Evolutionary conservation across 495 filamentous ascomycete species (phyloP), one percentile per base, ranked within the genome.

Genomic region (Paragyromitra xinjiangensis): DNA sequence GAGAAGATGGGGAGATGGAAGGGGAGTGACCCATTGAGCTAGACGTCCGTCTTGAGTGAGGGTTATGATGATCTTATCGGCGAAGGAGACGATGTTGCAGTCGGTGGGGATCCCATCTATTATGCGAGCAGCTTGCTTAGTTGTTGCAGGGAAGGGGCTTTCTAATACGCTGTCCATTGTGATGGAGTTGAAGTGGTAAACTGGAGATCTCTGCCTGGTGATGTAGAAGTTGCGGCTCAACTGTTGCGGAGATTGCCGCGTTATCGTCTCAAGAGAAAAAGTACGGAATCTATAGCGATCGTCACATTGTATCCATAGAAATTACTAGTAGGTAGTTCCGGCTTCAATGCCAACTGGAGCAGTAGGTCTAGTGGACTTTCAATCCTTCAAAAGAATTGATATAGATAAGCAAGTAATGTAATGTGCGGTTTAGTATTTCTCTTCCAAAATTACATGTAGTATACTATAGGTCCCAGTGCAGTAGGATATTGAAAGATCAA

Each of bases 21-120:
- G 64, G 37, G 63, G 42, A 85, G 85, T 75, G 82, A 97, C 94
- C 95, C 95, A 99, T 85, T 98, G 95, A 8, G 92, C 91, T 45
- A 98, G 85, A 77, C 92, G 88, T 51, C 95, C 95, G 71, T 89
- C 88, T 83, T 97, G 95, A 3, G 92, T 92, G 71, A 99, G 88
- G 0, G 94, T 97, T 55, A 99, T 84, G 81, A 99, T 85, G 82
- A 99, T 96, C 83, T 93, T 97, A 86, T 99, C 95, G 11, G 91
- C 89, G 85, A 98, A 98, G 78, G 85, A 88, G 45, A 92, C 84
- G 6, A 85, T 86, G 63, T 88, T 90, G 58, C 92, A 90, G 78
- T 93, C 90, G 3, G 95, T 99, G 16, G 86, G 83, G 51, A 91
- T 84, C 9, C 90, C 91, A 77, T 90, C 85, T 26, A 83, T 87